Conservation (phyloP, 176 grass and related monocot species). For the Paspalum notatum region DNA sequence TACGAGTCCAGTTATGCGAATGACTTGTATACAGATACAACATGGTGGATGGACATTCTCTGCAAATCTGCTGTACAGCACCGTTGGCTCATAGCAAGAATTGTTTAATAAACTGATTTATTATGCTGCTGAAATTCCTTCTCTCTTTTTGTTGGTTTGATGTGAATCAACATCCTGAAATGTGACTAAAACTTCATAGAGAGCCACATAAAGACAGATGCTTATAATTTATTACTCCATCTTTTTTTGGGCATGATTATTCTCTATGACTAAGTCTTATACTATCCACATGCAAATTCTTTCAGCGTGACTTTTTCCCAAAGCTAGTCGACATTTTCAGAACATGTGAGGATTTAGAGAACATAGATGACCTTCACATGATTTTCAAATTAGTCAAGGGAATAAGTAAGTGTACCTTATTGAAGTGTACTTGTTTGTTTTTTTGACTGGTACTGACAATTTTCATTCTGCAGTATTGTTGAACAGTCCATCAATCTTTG, state of each 20-base stretch:
- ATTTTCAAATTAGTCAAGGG: conserved; percentile 96
- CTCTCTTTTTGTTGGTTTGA: conserved; percentile 22
- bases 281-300: conserved; percentile 20
- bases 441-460: conserved; percentile 40
- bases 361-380: conserved; percentile 92
- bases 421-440: conserved; percentile 29
- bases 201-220: conserved; percentile 16
- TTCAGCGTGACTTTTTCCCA: conserved; percentile 90
- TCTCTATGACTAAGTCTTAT: conserved; percentile 17
- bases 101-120: conserved; percentile 5
- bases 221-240: conserved; percentile 16
- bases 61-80: background rate
- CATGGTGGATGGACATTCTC: conserved; percentile 14
- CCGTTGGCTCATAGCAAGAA: background rate
- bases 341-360: conserved; percentile 98
- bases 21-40: conserved; percentile 11
- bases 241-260: conserved; percentile 41
- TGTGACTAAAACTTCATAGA: conserved; percentile 12
- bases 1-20: background rate
- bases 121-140: conserved; percentile 27
- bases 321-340: conserved; percentile 93
- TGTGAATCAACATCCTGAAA: background rate
- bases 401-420: conserved; percentile 77
- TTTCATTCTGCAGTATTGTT: conserved; percentile 83
- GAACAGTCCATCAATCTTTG: conserved; percentile 84